These are phyloP conservation scores for Aotearoamyces nothofagi DNA, from an alignment of 2,329 filamentous ascomycete genomes.

Conservation along the genomic window DNA sequence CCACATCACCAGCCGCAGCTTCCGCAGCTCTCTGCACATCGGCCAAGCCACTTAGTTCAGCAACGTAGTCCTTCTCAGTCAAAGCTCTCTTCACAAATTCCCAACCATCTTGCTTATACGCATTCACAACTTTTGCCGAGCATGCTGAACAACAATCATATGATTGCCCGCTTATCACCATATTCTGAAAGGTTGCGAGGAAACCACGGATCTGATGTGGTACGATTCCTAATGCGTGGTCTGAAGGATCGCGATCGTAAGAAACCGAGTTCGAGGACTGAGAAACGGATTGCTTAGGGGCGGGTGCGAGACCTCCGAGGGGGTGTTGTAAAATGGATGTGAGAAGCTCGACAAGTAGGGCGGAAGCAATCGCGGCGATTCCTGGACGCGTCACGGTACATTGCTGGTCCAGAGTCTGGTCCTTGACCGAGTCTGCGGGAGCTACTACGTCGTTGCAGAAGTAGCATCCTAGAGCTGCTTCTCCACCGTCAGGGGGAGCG, in stretches of 20 bases:
- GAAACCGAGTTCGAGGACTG: constrained; percentile 21
- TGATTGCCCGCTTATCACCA: constrained; percentile 56
- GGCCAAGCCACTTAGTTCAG: constrained; percentile 58
- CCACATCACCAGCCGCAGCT: constrained; percentile 31
- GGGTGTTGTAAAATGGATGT: constrained; percentile 83
- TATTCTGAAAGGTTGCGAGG: constrained; percentile 56
- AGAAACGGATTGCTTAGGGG: constrained; percentile 25
- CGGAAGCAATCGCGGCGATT: constrained; percentile 82
- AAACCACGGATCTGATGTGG: constrained; percentile 74
- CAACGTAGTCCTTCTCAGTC: constrained; percentile 62
- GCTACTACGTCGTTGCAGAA: constrained; percentile 98
- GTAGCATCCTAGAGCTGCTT: constrained; percentile 75
- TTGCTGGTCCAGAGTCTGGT: constrained; percentile 92
- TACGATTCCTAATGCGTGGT: constrained; percentile 51
- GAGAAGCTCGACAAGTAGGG: constrained; percentile 77
- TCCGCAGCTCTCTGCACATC: constrained; percentile 52
- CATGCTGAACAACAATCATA: constrained; percentile 77
- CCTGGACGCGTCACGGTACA: constrained; percentile 94
- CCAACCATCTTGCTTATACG: constrained; percentile 57
- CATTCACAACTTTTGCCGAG: constrained; percentile 50
- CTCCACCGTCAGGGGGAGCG: constrained; percentile 35
- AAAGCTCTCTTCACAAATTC: constrained; percentile 62
- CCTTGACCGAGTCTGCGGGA: constrained; percentile 82
- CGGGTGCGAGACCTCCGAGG: constrained; percentile 43
- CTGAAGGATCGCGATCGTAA: constrained; percentile 38